phyloP scores from a whole-genome alignment of 768 basidiomycete genomes.

The Mycena albidolilacea region DNA sequence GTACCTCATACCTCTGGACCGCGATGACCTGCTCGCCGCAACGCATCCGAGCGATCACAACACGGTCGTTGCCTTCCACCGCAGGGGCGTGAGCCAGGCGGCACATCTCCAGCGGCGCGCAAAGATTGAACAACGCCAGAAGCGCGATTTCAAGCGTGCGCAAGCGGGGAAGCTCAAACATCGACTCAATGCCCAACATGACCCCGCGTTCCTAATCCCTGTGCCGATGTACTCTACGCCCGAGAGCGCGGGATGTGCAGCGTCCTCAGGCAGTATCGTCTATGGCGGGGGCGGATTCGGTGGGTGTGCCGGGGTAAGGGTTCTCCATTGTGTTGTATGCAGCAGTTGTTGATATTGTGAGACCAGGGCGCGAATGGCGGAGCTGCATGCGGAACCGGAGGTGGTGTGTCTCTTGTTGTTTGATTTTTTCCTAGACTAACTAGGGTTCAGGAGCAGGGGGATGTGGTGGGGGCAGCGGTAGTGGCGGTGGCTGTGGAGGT shows the following conservation, averaged over 20 bases:
- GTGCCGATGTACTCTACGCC: constrained; percentile 53
- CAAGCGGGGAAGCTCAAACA: constrained; percentile 38
- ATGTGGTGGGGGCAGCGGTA: neutral
- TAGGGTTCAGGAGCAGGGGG: neutral
- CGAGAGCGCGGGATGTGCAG: constrained; percentile 42
- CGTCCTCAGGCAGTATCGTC: constrained; percentile 37
- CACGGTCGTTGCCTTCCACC: constrained; percentile 55
- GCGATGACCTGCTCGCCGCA: constrained; percentile 57
- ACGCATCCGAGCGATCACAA: constrained; percentile 74
- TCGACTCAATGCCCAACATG: constrained; percentile 33
- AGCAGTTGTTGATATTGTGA: neutral
- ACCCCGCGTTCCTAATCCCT: constrained; percentile 56
- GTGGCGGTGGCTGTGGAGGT: neutral
- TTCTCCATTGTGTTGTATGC: neutral
- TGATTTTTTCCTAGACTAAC: neutral
- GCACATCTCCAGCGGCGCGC: constrained; percentile 42
- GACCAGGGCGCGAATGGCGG: constrained; percentile 38
- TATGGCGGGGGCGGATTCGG: constrained; percentile 43
- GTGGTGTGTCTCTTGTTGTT: neutral
- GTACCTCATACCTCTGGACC: constrained; percentile 51
- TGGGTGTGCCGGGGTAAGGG: constrained; percentile 46
- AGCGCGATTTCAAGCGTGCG: constrained; percentile 46
- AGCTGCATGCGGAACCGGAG: constrained; percentile 40
- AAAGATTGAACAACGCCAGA: constrained; percentile 45
- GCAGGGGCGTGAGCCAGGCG: constrained; percentile 40